A percentile compares a stretch with the other conserved stretches of the same genome.
These are phyloP conservation scores for Ophiobolus disseminans DNA, from an alignment of 2,329 filamentous ascomycete genomes.

Conservation along the genomic window DNA sequence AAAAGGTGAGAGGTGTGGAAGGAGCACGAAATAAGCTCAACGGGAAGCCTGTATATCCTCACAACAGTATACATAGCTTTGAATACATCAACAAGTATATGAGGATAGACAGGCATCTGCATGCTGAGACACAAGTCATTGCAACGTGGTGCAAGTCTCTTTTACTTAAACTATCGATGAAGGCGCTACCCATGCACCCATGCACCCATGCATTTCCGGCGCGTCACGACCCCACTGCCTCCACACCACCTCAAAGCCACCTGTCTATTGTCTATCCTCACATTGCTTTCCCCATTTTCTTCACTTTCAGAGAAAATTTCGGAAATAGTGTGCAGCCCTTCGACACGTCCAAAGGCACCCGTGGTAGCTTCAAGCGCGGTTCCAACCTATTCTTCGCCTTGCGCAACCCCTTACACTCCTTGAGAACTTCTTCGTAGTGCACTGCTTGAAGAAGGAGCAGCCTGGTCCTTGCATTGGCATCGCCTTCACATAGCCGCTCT, in stretches of 20 bases:
- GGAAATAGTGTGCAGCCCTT: too few species aligned
- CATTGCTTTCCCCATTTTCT: neutral
- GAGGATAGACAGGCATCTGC: neutral
- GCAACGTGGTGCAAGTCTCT: neutral
- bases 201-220: conserved; percentile 1
- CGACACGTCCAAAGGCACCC: too few species aligned
- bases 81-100: too few species aligned
- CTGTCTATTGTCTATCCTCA: neutral
- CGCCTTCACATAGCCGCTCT: too few species aligned
- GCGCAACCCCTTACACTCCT: too few species aligned
- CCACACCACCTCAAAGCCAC: neutral
- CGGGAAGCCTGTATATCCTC: neutral
- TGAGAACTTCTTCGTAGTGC: too few species aligned
- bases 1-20: neutral
- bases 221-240: conserved; percentile 12
- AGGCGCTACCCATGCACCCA: conserved; percentile 1
- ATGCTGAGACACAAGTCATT: neutral
- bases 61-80: too few species aligned
- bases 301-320: neutral
- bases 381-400: too few species aligned
- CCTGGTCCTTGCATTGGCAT: too few species aligned
- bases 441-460: too few species aligned
- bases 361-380: too few species aligned
- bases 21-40: neutral
- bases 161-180: neutral